Evolutionary conservation across 177 flowering plant species (phyloP), one percentile per base, ranked within the genome.

Genomic region (Telopea speciosissima): DNA sequence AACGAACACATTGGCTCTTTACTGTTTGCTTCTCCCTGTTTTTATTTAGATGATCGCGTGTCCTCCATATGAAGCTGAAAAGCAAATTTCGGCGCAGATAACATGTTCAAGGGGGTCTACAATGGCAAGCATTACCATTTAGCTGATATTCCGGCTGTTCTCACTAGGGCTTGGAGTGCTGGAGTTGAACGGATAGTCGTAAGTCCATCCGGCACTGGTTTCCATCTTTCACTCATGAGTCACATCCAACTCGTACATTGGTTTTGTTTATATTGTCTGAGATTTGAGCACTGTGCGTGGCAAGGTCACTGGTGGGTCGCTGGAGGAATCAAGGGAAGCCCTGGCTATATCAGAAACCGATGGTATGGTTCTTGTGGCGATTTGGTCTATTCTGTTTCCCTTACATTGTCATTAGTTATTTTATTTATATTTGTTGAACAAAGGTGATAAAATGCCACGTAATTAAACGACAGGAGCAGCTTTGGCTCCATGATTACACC

Each of bases 301-400:
- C 23, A 73, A 92, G 98, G 97, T 95, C 54, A 92, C 99, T 72
- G 99, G 99, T 24, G 99, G 99, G 21, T 95, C 99, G n/a, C 90
- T 95, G n/a, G 89, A 90, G 80, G 99, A 95, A 72, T 95, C 99
- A 26, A 88, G 69, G 81, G 90, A 95, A 80, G 97, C 99, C 70
- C 89, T 95, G 52, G 87, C 95, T 17, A 89, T 95, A 80, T 97
- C 99, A 1, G 97, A 95, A 80, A 90, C 94, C 0, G 97, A 95
- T 88, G 99, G 98, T 94, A 28, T 64, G 79, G 69, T 60, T 22
- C 66, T 70, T 63, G 2, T n/a, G 24, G 33, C 24, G 5, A 59
- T 65, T 26, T 26, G 17, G 62, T 31, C 23, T 28, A 45, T 45
- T 9, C 28, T 31, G 31, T 8, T 7, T 33, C 11, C 24, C 31